Conservation (phyloP, 2,329 filamentous ascomycete genomes). For the Esteya vermicola region DNA sequence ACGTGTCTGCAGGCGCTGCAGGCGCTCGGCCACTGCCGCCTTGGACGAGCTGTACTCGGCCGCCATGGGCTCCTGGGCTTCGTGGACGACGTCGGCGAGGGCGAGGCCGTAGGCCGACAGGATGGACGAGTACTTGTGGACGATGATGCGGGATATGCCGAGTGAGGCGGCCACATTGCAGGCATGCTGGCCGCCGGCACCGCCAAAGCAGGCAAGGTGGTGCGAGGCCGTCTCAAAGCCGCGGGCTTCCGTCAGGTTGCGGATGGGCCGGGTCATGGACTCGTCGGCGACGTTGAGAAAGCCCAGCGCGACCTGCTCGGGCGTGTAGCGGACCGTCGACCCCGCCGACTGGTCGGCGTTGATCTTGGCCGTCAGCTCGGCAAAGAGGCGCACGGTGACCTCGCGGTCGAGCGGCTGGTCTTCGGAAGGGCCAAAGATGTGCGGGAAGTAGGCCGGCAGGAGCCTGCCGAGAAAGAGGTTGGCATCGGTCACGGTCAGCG, state of each 20-base stretch:
- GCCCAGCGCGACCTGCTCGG: slow-evolving; percentile 19
- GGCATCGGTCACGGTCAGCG: slow-evolving; percentile 52
- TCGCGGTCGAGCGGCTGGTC: slow-evolving; percentile 38
- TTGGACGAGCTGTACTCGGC: slow-evolving; percentile 55
- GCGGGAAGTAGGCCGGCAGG: slow-evolving; percentile 46
- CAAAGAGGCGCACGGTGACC: slow-evolving; percentile 80
- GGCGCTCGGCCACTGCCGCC: too few relatives aligned
- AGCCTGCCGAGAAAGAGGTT: slow-evolving; percentile 47
- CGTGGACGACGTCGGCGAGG: slow-evolving; percentile 20
- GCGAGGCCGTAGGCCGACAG: slow-evolving; percentile 26
- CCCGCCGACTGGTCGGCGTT: too few relatives aligned
- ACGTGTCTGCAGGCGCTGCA: background rate
- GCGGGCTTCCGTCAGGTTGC: slow-evolving; percentile 56
- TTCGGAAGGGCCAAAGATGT: slow-evolving; percentile 54
- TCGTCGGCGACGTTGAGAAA: slow-evolving; percentile 60
- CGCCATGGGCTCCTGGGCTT: slow-evolving; percentile 32
- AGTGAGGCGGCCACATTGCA: slow-evolving; percentile 53
- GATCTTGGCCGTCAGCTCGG: slow-evolving; percentile 57
- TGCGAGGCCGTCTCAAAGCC: slow-evolving; percentile 58
- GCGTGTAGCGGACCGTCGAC: slow-evolving; percentile 27
- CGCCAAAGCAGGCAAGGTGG: slow-evolving; percentile 56
- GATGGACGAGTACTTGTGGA: slow-evolving; percentile 55
- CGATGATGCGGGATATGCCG: slow-evolving; percentile 54
- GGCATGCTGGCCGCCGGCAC: slow-evolving; percentile 58
- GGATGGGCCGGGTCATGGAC: slow-evolving; percentile 56